Percentiles rank a stretch among this genome's conserved stretches.
Conservation (phyloP, 768 basidiomycete species). For the Leucosporidium creatinivorum region DNA sequence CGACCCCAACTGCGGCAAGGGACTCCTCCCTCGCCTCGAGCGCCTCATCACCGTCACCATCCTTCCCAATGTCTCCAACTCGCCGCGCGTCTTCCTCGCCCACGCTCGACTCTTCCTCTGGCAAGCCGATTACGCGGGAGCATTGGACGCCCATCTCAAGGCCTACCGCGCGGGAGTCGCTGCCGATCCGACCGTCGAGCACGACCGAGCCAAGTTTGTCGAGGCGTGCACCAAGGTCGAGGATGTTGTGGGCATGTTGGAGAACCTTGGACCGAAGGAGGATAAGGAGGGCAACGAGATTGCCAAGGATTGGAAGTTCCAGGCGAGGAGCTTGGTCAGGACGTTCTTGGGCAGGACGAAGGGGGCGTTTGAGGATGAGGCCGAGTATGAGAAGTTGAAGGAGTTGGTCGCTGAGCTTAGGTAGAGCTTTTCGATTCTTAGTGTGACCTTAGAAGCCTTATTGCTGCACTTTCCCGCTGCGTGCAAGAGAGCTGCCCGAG, state of each 20-base stretch:
- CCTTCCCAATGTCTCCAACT: conserved; percentile 66
- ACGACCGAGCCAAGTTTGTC: conserved; percentile 60
- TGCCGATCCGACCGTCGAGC: conserved; percentile 54
- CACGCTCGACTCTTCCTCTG: conserved; percentile 73
- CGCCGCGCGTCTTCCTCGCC: conserved; percentile 69
- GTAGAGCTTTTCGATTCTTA: conserved; percentile 26
- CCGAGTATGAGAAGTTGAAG: conserved; percentile 66
- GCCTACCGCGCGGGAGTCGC: conserved; percentile 70
- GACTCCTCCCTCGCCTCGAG: conserved; percentile 59
- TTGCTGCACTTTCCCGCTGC: too few relatives aligned
- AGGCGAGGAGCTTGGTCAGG: conserved; percentile 76
- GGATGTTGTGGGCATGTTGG: conserved; percentile 73
- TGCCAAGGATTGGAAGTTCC: conserved; percentile 62
- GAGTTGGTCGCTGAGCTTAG: conserved; percentile 61
- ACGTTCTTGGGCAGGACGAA: conserved; percentile 80
- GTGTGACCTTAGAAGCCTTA: too few relatives aligned
- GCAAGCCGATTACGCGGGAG: conserved; percentile 65
- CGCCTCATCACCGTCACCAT: conserved; percentile 70
- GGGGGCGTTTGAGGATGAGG: conserved; percentile 76
- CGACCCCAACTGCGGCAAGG: conserved; percentile 60
- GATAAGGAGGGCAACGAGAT: conserved; percentile 36
- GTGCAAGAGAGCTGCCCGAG: too few relatives aligned
- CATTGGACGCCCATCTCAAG: conserved; percentile 73
- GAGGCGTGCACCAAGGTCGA: conserved; percentile 71
- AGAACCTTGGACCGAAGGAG: conserved; percentile 67